Evolutionary conservation across 768 basidiomycete genomes (phyloP), one percentile per base, ranked within the genome.

Genomic region (Auricularia sp.): DNA sequence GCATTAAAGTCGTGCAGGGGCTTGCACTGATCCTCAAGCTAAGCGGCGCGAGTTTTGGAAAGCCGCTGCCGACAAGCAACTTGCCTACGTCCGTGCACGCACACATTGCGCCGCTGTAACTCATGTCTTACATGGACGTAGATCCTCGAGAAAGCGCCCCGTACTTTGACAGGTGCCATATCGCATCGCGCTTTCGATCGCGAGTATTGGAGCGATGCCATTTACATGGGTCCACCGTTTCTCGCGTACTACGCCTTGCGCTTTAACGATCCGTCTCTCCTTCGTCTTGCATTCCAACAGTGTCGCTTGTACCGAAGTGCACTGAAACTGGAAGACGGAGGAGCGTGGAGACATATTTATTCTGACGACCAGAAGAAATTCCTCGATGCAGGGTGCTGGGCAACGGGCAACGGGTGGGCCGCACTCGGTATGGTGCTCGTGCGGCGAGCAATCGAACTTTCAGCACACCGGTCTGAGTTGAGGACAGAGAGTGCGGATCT

Each of bases 151-250:
- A 65, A 58, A n/a, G 74, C 70, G 4, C 74, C 73, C 8, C 71
- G 73, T n/a, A 71, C 74, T n/a, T 67, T 71, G 7, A 71, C 70
- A 6, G 79, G 79, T 13, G 79, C 79, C 6, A 79, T 80, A 62
- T 77, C 76, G 1, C 78, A 79, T 64, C 74, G 79, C 11, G 69
- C 68, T 24, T 73, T 75, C 59, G 66, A 71, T 59, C 65, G 68
- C 44, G 75, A 78, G 67, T 72, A 74, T 65, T 79, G 73, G 73
- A 35, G 34, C 54, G 44, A 64, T 44, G 47, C 47, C 5, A 51
- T 51, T 18, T 51, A 51, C 47, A 51, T 51, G 47, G 7, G 47
- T 6, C 47, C 47, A 21, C 47, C 47, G 11, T 51, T 51, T 18
- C 47, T 51, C 47, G 47, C 47, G 6, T 51, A 18, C 47, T 51